phyloP scores from a whole-genome alignment of 2,329 filamentous ascomycete species.

The Nemania bipapillata region DNA sequence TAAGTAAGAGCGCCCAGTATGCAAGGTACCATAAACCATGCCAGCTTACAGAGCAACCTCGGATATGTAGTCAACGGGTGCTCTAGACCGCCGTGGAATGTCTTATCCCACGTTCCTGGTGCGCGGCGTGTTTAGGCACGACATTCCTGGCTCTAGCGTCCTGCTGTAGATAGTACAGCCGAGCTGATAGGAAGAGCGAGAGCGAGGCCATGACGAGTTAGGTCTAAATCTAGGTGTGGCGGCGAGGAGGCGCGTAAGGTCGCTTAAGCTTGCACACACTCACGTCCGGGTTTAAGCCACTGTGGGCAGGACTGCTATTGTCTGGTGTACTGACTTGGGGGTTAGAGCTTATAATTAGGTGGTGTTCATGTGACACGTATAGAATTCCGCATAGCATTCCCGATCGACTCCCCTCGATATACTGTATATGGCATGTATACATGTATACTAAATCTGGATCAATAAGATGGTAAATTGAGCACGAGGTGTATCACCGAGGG shows the following conservation, averaged over 20 bases:
- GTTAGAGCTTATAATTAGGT: background rate
- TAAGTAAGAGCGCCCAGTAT: background rate
- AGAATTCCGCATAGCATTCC: background rate
- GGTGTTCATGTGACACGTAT: background rate
- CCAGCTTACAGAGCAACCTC: background rate
- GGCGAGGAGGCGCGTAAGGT: conserved; percentile 2
- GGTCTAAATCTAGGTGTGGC: background rate
- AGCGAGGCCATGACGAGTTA: background rate
- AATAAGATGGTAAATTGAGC: background rate
- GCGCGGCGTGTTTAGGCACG: background rate
- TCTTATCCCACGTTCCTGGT: background rate
- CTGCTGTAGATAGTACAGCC: background rate
- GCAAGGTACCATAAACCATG: conserved; percentile 11
- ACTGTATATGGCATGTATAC: no score
- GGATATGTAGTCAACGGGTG: background rate
- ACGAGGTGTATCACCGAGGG: background rate
- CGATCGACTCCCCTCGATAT: background rate
- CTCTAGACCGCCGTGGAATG: background rate
- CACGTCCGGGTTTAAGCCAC: background rate
- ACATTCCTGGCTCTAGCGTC: background rate
- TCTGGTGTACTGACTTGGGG: background rate
- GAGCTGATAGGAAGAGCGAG: conserved; percentile 1
- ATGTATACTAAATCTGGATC: background rate
- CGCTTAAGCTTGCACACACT: conserved; percentile 13
- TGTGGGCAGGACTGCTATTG: background rate